These are phyloP conservation scores for Centrapalus pauciflorus DNA, from an alignment of 129 eudicot species.

Conservation along the genomic window DNA sequence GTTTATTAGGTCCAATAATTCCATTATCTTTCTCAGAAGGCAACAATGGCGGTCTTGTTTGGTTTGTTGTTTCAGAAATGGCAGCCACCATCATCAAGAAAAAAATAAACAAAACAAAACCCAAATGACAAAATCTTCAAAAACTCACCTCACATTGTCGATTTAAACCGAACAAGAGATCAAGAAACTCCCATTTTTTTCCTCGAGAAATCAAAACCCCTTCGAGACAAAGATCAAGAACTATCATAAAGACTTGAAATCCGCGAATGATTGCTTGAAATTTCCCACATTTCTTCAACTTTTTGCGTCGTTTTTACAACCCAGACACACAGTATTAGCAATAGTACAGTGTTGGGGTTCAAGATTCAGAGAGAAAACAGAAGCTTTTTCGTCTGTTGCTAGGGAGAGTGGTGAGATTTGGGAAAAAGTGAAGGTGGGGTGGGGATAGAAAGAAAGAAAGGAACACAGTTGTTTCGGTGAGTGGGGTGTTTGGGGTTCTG, in stretches of 20 bases:
- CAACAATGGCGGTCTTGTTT: constrained; percentile 74
- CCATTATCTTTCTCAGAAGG: constrained; percentile 62
- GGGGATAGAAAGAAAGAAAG: constrained; percentile 31
- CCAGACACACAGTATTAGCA: background rate
- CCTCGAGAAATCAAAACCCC: background rate
- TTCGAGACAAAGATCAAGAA: constrained; percentile 30
- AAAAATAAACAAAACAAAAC: background rate
- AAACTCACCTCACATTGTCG: constrained; percentile 53
- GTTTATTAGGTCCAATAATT: constrained; percentile 31
- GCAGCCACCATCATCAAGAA: constrained; percentile 70
- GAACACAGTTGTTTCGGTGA: constrained; percentile 13
- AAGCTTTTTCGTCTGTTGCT: background rate
- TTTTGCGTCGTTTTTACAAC: background rate
- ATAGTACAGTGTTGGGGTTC: constrained; percentile 24
- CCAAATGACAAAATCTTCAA: constrained; percentile 8
- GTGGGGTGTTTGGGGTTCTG: constrained; percentile 43
- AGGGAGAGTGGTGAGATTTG: constrained; percentile 34
- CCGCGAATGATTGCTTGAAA: constrained; percentile 15
- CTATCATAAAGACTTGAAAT: constrained; percentile 15
- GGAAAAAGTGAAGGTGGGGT: constrained; percentile 31
- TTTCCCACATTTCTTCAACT: constrained; percentile 20
- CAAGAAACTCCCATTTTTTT: constrained; percentile 8
- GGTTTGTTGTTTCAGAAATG: constrained; percentile 42
- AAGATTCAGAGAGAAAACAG: constrained; percentile 30
- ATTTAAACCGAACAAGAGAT: background rate